Conservation (phyloP, 2,329 filamentous ascomycete genomes). For the Madurella fahalii region DNA sequence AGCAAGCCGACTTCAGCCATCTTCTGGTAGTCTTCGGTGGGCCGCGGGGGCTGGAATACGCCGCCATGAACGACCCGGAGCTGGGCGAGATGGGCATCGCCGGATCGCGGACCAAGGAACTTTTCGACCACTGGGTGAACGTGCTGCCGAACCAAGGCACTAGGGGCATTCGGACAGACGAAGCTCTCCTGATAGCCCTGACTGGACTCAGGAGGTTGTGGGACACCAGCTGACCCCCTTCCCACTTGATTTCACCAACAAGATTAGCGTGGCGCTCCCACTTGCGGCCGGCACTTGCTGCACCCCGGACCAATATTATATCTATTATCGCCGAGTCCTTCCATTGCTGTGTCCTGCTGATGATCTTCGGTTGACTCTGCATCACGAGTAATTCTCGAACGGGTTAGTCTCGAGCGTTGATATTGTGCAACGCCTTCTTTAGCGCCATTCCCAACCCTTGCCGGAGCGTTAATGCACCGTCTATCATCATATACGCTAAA, state of each 20-base stretch:
- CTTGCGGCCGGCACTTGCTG: background rate
- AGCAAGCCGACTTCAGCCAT: conserved; percentile 58
- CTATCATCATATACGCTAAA: no score
- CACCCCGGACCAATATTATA: background rate
- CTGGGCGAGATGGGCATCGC: conserved; percentile 59
- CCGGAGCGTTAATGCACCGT: no score
- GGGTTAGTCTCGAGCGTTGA: no score
- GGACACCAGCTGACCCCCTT: conserved; percentile 33
- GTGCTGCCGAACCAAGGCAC: conserved; percentile 76
- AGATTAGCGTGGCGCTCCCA: background rate
- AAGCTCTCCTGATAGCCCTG: conserved; percentile 74
- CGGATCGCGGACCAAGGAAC: conserved; percentile 59
- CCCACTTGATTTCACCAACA: background rate
- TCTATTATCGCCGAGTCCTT: background rate
- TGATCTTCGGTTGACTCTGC: no score
- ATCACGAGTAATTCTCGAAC: no score
- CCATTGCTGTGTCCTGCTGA: background rate
- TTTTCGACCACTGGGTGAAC: conserved; percentile 85
- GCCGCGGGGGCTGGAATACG: conserved; percentile 72
- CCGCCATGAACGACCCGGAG: conserved; percentile 57
- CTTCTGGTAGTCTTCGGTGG: conserved; percentile 77
- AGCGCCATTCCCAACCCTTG: no score
- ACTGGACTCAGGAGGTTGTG: conserved; percentile 61
- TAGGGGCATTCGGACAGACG: conserved; percentile 77
- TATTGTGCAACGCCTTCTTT: no score